Percentiles rank a stretch among this genome's conserved stretches.
phyloP scores from a whole-genome alignment of 495 filamentous ascomycete species.

The Glarea lozoyensis region DNA sequence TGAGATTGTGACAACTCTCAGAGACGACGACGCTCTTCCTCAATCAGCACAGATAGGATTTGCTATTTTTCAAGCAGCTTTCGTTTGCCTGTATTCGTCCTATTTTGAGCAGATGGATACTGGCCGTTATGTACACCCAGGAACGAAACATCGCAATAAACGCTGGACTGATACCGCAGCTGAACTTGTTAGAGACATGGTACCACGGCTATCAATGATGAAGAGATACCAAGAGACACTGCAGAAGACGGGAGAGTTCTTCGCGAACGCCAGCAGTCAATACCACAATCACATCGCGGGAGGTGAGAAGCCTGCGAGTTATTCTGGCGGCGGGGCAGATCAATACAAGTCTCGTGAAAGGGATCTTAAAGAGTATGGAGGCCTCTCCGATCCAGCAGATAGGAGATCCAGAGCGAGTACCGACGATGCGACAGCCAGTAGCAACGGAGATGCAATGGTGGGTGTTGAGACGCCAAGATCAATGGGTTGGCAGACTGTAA shows the following conservation, averaged over 20 bases:
- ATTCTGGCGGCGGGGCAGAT: conserved; percentile 51
- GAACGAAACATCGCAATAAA: conserved; percentile 9
- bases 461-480: conserved; percentile 15
- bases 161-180: conserved; percentile 30
- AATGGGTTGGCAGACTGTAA: too few relatives aligned
- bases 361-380: conserved; percentile 23
- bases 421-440: conserved; percentile 13
- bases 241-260: conserved; percentile 58
- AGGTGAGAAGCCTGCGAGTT: neutral
- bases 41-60: conserved; percentile 77
- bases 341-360: conserved; percentile 49
- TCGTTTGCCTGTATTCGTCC: conserved; percentile 57
- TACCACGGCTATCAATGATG: conserved; percentile 59
- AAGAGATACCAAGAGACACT: conserved; percentile 63
- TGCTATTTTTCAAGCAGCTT: conserved; percentile 73
- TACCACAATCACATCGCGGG: conserved; percentile 25
- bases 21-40: conserved; percentile 59
- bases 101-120: conserved; percentile 76
- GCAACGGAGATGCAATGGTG: conserved; percentile 21
- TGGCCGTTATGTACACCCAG: conserved; percentile 44
- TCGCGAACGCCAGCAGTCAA: conserved; percentile 52
- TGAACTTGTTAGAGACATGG: conserved; percentile 47
- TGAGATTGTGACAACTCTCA: conserved; percentile 64
- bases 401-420: conserved; percentile 20
- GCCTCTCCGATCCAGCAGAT: conserved; percentile 16